Conservation (phyloP, 768 basidiomycete species). For the Hortiboletus flavorubellus region DNA sequence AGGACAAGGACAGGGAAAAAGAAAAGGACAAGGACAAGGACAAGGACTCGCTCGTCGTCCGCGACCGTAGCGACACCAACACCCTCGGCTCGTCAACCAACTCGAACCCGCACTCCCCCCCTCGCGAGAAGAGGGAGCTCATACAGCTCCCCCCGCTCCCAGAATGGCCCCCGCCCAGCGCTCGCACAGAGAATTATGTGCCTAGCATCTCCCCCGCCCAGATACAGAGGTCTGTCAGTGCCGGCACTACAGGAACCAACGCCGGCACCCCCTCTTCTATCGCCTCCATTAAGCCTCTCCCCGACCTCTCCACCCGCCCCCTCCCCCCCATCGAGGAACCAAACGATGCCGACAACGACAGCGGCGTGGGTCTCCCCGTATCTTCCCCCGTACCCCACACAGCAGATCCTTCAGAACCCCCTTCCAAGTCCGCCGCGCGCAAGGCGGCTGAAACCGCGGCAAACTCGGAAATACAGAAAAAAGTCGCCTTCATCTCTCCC, state of each 20-base stretch:
- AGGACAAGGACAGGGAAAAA: constrained; percentile 38
- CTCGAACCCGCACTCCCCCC: constrained; percentile 24
- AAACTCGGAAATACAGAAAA: constrained; percentile 62
- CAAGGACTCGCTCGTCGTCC: constrained; percentile 1
- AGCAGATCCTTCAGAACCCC: constrained; percentile 20
- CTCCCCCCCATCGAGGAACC: constrained; percentile 48
- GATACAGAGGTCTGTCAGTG: constrained; percentile 28
- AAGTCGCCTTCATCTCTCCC: constrained; percentile 85
- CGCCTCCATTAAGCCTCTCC: constrained; percentile 65
- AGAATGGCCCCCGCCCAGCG: constrained; percentile 57
- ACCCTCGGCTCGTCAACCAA: constrained; percentile 28
- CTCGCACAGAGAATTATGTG: constrained; percentile 2
- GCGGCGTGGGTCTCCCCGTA: constrained; percentile 36
- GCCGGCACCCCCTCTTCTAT: constrained; percentile 43
- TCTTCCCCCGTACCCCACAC: constrained; percentile 29
- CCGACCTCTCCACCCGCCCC: constrained; percentile 54
- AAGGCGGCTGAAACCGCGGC: constrained; percentile 36
- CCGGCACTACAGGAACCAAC: constrained; percentile 33
- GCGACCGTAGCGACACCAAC: constrained; percentile 34
- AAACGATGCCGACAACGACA: constrained; percentile 32
- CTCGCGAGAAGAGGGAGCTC: constrained; percentile 58
- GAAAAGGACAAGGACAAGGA: constrained; percentile 24
- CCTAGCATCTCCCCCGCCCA: constrained; percentile 14
- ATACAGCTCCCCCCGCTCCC: constrained; percentile 55
- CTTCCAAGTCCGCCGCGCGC: constrained; percentile 33